A percentile compares a stretch with the other conserved stretches of the same genome.
Evolutionary conservation across 257 asterid genomes (phyloP).

Genomic region (Ilex asprella): DNA sequence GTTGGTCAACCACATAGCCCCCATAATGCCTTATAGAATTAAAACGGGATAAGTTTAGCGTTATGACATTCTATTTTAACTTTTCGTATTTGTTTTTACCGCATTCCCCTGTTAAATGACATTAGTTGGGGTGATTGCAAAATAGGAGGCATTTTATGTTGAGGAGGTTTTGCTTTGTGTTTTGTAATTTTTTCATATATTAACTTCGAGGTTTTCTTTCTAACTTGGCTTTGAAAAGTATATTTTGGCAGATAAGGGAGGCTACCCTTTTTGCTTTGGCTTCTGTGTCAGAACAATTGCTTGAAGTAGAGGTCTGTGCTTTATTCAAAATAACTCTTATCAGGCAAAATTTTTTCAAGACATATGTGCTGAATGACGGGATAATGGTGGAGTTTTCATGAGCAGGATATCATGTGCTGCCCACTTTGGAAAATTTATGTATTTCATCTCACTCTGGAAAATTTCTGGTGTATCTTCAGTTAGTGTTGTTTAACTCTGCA

Average conservation of each 20-base stretch:
- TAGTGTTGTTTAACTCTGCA: conserved; percentile 15
- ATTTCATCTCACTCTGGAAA: conserved; percentile 12
- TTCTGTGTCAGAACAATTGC: conserved; percentile 79
- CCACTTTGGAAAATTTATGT: background rate
- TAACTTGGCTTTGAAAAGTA: background rate
- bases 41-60: too few relatives aligned
- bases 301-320: conserved; percentile 67
- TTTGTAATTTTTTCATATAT: too few relatives aligned
- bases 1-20: too few relatives aligned
- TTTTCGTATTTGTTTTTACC: too few relatives aligned
- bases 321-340: background rate
- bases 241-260: conserved; percentile 69
- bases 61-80: too few relatives aligned
- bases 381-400: background rate
- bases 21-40: too few relatives aligned
- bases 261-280: conserved; percentile 85
- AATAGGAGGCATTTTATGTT: background rate
- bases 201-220: background rate
- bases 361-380: conserved; percentile 1
- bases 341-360: conserved; percentile 8
- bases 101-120: too few relatives aligned
- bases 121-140: too few relatives aligned
- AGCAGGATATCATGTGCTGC: too few relatives aligned
- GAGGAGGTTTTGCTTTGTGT: background rate
- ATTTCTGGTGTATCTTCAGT: background rate